These are phyloP conservation scores for Penicillium sp. DNA, from an alignment of 2,329 filamentous ascomycete species.

Conservation along the genomic window DNA sequence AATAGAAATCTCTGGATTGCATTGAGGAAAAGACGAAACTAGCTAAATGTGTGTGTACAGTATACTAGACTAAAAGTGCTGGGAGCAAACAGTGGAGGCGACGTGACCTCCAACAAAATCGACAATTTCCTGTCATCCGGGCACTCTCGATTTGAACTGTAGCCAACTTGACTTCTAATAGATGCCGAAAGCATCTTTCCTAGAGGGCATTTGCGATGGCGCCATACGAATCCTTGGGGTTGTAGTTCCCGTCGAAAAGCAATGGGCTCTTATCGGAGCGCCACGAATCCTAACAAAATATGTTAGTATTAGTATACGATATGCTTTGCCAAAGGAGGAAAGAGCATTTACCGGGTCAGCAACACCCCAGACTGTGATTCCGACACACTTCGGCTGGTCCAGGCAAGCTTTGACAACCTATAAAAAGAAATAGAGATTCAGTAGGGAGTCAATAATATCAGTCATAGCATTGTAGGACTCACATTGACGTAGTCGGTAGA, in stretches of 20 bases:
- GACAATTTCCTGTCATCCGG: no score
- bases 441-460: slow-evolving; percentile 14
- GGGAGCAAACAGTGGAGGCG: no score
- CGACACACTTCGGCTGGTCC: slow-evolving; percentile 58
- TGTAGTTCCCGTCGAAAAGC: slow-evolving; percentile 11
- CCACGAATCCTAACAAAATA: slow-evolving; percentile 11
- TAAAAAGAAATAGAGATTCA: not conserved
- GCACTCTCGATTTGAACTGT: not conserved
- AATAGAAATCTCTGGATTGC: no score
- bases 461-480: slow-evolving; percentile 17
- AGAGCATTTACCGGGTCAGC: slow-evolving; percentile 32
- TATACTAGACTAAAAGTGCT: no score
- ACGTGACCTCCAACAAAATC: no score
- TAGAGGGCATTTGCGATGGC: slow-evolving; percentile 10
- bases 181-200: not conserved
- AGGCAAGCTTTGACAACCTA: slow-evolving; percentile 56
- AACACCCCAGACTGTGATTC: slow-evolving; percentile 63
- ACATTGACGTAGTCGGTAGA: slow-evolving; percentile 57
- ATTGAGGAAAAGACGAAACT: no score
- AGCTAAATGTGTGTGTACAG: no score
- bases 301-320: not conserved
- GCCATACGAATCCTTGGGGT: slow-evolving; percentile 11
- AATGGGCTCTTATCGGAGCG: slow-evolving; percentile 4
- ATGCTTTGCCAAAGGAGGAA: not conserved
- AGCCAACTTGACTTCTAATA: not conserved